A percentile compares a stretch with the other conserved stretches of the same genome.
phyloP scores from a whole-genome alignment of 1,284 basidiomycete species.

The Neonothopanus nambi region DNA sequence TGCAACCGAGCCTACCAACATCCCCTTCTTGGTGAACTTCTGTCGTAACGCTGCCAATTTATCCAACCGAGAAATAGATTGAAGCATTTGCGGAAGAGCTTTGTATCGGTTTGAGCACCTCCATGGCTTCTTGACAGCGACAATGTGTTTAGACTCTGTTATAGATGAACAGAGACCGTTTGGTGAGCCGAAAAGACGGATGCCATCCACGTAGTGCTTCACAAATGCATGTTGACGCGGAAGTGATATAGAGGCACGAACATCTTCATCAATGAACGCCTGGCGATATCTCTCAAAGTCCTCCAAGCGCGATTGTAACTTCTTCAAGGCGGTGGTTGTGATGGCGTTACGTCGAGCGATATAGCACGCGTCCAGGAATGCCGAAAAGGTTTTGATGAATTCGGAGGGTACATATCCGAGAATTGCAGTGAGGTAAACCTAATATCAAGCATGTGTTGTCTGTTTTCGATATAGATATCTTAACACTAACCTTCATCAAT shows the following conservation, averaged over 20 bases:
- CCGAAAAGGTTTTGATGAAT: slow-evolving; percentile 24
- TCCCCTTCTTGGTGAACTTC: slow-evolving; percentile 2
- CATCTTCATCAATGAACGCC: slow-evolving; percentile 26
- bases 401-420: slow-evolving; percentile 29
- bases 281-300: slow-evolving; percentile 28
- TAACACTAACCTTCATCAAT: slow-evolving; percentile 34
- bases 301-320: slow-evolving; percentile 10
- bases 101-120: slow-evolving; percentile 3
- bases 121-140: slow-evolving; percentile 11
- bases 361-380: slow-evolving; percentile 36
- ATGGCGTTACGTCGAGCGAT: slow-evolving; percentile 27
- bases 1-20: slow-evolving; percentile 7
- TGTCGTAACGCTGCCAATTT: slow-evolving; percentile 1
- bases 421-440: too few species aligned
- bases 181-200: slow-evolving; percentile 16
- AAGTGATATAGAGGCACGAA: slow-evolving; percentile 26
- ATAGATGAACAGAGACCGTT: slow-evolving; percentile 11
- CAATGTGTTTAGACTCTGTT: slow-evolving; percentile 9
- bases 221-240: slow-evolving; percentile 11
- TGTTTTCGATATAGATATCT: too few species aligned
- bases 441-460: too few species aligned
- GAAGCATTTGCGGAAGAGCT: slow-evolving; percentile 12
- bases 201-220: neutral
- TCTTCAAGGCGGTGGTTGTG: slow-evolving; percentile 2
- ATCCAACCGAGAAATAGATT: slow-evolving; percentile 1